Evolutionary conservation across 2,329 filamentous ascomycete species (phyloP).

Genomic region (Penicillium sp.): DNA sequence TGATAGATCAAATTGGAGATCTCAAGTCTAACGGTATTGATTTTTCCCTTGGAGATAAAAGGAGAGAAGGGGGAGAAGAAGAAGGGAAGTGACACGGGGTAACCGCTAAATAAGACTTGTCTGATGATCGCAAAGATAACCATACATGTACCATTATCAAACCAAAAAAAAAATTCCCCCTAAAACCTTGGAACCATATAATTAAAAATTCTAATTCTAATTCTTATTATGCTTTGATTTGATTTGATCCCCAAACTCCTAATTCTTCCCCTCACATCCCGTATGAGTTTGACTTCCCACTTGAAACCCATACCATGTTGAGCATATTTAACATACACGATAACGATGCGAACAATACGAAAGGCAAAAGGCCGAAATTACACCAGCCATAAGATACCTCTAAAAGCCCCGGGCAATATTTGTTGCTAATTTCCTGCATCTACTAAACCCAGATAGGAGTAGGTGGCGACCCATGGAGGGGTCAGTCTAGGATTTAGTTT

Average conservation of each 20-base stretch:
- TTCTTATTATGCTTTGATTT: background rate
- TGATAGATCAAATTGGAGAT: conserved; percentile 5
- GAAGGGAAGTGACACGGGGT: conserved; percentile 20
- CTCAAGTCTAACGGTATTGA: background rate
- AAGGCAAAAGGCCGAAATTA: background rate
- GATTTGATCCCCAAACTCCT: background rate
- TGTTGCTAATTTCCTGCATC: conserved; percentile 5
- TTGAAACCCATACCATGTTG: no score
- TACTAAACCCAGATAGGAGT: background rate
- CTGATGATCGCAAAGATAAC: conserved; percentile 3
- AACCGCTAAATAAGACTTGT: conserved; percentile 27
- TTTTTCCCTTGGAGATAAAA: background rate
- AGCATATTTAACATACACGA: background rate
- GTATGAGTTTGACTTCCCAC: background rate
- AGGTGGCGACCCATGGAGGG: conserved; percentile 7
- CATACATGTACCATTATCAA: conserved; percentile 2
- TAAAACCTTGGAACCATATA: background rate
- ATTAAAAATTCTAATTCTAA: background rate
- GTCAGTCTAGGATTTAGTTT: conserved; percentile 4
- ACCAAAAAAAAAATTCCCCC: background rate
- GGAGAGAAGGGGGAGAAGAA: conserved; percentile 8
- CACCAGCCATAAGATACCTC: background rate
- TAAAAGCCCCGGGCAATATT: background rate
- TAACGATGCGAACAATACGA: background rate
- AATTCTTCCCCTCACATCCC: conserved; percentile 9